Evolutionary conservation across 2,329 filamentous ascomycete genomes (phyloP), one percentile per base, ranked within the genome.

Genomic region (Trichoderma sp.): DNA sequence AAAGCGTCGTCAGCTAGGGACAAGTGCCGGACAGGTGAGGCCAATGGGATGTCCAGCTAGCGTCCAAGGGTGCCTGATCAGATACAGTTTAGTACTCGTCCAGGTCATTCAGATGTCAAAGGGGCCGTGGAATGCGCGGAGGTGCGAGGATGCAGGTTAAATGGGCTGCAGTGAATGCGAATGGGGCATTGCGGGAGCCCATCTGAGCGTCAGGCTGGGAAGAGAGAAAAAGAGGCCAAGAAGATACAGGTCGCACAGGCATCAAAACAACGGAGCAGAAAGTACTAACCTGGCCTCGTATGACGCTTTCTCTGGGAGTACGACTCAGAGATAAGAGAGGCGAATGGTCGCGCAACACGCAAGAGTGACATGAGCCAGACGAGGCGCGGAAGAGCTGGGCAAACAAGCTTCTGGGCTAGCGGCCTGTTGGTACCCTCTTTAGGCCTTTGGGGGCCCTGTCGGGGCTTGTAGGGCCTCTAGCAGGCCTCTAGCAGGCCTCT

Each of bases 321-420:
- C 64, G 64, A 67, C 50, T 57, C 55, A 50, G 36, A 32, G 55
- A 59, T 47, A 59, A 61, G 28, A 47, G 59, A 70, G 68, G 68
- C 68, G 68, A 70, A 70, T 70, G 28, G 68, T 70, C 32, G 68
- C 68, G 68, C 28, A 39, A 63, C 58, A 70, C 68, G 68, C 59
- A 70, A 70, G 30, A 63, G 39, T 63, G 68, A 70, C 58, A 70
- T 70, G 57, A 63, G 59, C 39, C 23, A 39, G 50, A n/a, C 28
- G 57, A 69, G 57, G 66, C 47, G 58, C 50, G 55, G 50, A 43
- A 62, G 43, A 69, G 57, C 57, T 69, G 67, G 50, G 55, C 53
- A 61, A 68, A 68, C 66, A 68, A 68, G 66, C 66, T 58, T 68
- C 66, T 34, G 53, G 43, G 32, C 67, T 43, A 50, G 47, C 28